Conservation (phyloP, 805 yeast species). For the Debaryomyces castellii region DNA sequence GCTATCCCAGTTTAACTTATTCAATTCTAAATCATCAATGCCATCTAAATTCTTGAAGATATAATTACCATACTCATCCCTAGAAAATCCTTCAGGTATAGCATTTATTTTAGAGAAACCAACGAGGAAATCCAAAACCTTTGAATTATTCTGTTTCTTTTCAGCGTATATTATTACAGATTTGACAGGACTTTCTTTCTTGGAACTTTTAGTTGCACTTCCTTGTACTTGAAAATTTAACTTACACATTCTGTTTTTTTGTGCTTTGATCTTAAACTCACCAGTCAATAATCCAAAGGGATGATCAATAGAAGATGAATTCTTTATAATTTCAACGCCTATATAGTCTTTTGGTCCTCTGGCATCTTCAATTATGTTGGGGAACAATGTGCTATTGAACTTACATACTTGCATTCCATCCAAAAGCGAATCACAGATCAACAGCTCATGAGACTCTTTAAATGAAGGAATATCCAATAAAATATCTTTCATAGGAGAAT, state of each 20-base stretch:
- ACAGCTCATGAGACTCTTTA: constrained; percentile 27
- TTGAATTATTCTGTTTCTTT: neutral
- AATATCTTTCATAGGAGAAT: constrained; percentile 42
- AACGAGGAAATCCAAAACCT: constrained; percentile 6
- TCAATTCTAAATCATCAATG: constrained; percentile 61
- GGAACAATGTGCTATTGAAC: constrained; percentile 51
- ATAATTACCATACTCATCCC: constrained; percentile 41
- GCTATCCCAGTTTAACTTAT: constrained; percentile 62
- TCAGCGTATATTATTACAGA: constrained; percentile 51
- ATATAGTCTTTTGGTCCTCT: constrained; percentile 52
- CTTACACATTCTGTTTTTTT: constrained; percentile 64
- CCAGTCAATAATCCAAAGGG: constrained; percentile 69
- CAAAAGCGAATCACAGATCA: constrained; percentile 32
- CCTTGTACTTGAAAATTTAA: constrained; percentile 55
- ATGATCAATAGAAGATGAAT: constrained; percentile 42
- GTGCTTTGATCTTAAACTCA: constrained; percentile 55
- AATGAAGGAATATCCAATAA: constrained; percentile 66
- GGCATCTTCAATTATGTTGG: constrained; percentile 26
- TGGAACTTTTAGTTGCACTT: constrained; percentile 18
- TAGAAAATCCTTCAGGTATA: constrained; percentile 48
- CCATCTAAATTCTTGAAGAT: constrained; percentile 58
- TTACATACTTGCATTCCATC: constrained; percentile 56
- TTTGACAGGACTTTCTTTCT: constrained; percentile 58
- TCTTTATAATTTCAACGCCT: constrained; percentile 48
- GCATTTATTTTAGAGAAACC: constrained; percentile 8